Base-by-base conservation (phyloP, 768 basidiomycete genomes). In the Hydnum rufescens region DNA sequence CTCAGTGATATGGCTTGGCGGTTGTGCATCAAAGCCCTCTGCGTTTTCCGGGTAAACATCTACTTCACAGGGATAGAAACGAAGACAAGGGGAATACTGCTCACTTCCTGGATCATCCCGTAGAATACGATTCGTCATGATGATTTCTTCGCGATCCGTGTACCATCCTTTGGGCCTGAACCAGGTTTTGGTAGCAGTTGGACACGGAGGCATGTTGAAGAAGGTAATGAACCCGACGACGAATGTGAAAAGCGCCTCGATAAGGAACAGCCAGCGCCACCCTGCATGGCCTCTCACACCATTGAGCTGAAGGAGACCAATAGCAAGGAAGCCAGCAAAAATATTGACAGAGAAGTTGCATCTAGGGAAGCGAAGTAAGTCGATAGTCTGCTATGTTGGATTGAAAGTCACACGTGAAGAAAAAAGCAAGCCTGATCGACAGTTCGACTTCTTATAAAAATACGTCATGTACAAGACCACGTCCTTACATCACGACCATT, bases 391-490 rank as follows among this genome's bases (percentile, higher is more conserved):
- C n/a, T n/a, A n/a, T n/a, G n/a, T n/a, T n/a, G n/a, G n/a, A n/a
- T n/a, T n/a, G n/a, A n/a, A n/a, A n/a, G n/a, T n/a, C n/a, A n/a
- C 19, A 39, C 34, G 34, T 39, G 34, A 39, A 39, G 34, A 39
- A 39, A 39, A 54, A 8, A 43, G 51, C 43, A n/a, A 29, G 22
- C 32, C 8, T 26, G 42, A 26, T 64, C 71, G 60, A 56, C 74
- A 75, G 64, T 62, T 77, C 75, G 16, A 57, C 55, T 71, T 74
- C 2, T 74, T 78, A 62, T 78, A 80, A 58, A 71, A 80, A 58
- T 80, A 80, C 0, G 73, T 75, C 2, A 80, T 65, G 58, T 78
- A 81, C 2, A 81, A 64, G 22, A 82, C 72, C 18, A 77, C 63
- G 55, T 80, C 78, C n/a, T n/a, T n/a, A n/a, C n/a, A n/a, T n/a